A percentile compares a stretch with the other conserved stretches of the same genome.
These are phyloP conservation scores for Globisporangium barbulae DNA, from an alignment of 352 stramenopile species.

Conservation along the genomic window DNA sequence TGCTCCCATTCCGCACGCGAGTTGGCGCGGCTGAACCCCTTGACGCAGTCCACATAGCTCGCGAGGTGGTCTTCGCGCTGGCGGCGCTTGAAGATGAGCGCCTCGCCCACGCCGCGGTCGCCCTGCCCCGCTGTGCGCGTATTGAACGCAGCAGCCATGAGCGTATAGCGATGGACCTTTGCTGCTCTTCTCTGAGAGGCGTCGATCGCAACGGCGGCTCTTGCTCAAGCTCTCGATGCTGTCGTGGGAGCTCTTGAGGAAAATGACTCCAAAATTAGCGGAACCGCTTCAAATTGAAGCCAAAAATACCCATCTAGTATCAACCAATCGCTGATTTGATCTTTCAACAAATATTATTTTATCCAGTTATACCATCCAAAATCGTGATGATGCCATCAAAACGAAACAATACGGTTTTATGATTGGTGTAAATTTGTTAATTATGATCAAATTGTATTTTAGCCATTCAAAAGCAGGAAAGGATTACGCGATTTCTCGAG, in stretches of 20 bases:
- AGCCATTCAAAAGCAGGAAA: too few relatives aligned
- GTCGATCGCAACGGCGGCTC: neutral
- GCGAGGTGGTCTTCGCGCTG: conserved; percentile 64
- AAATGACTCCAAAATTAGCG: neutral
- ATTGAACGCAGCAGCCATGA: conserved; percentile 8
- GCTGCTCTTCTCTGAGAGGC: neutral
- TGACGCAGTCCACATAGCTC: conserved; percentile 51
- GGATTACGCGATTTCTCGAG: too few relatives aligned
- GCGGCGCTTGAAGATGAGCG: conserved; percentile 68
- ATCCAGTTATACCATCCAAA: neutral
- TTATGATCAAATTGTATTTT: too few relatives aligned
- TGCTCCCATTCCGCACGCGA: conserved; percentile 72
- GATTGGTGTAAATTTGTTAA: too few relatives aligned
- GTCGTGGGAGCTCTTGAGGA: neutral
- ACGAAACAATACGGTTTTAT: too few relatives aligned
- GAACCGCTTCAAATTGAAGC: neutral
- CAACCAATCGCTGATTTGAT: neutral
- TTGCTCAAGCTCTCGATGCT: neutral
- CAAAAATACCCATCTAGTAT: neutral
- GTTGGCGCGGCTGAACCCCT: conserved; percentile 45
- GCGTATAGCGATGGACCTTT: neutral
- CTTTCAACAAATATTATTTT: neutral
- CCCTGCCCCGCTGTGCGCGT: conserved; percentile 7
- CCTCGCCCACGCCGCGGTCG: conserved; percentile 60
- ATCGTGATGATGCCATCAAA: too few relatives aligned